Base-by-base conservation (phyloP, 352 stramenopile genomes). In the Elongisporangium senticosum region DNA sequence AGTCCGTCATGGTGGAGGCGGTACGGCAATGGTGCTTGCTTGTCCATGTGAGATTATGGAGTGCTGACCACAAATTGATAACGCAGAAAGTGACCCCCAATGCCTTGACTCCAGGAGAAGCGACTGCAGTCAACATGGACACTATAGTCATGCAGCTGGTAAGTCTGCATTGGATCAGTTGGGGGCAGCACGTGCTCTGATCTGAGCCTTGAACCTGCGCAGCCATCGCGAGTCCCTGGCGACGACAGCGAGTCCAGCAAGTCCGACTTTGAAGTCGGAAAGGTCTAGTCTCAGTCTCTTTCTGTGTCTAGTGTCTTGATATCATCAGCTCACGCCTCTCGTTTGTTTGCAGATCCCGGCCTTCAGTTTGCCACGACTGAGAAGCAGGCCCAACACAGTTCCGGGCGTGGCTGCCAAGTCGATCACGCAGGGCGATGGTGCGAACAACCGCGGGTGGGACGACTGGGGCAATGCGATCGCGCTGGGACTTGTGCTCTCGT, bases 401-500 rank as follows among this genome's bases (percentile, higher is more conserved):
- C 33, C 51, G 13, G 69, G 64, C 4, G 61, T 79, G 43, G 68
- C 49, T 2, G 59, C 58, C 17, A 72, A 79, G 55, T 65, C 58
- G 2, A 76, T 76, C 23, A 61, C 73, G 17, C 52, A 55, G 7
- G 71, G 71, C 0, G 57, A 65, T 5, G 62, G 74, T 20, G 58
- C 56, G 3, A 21, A 58, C 11, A 67, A 55, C 14, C 39, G 21
- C 2, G 40, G 47, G 1, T 61, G 64, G 20, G 65, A 49, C 15
- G 28, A 56, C 21, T 43, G 47, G 3, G 64, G 60, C 21, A 85
- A 89, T 52, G 11, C 74, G 28, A 53, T 77, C 1, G 74, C 76
- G 11, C 62, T 89, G 22, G 51, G 68, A 7, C 72, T 89, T 20
- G 75, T 89, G 48, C 57, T 81, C 7, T 85, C 79, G 24, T 89